A percentile compares a stretch with the other conserved stretches of the same genome.
Evolutionary conservation across 2,329 filamentous ascomycete species (phyloP).

Genomic region (Apiospora arundinis): DNA sequence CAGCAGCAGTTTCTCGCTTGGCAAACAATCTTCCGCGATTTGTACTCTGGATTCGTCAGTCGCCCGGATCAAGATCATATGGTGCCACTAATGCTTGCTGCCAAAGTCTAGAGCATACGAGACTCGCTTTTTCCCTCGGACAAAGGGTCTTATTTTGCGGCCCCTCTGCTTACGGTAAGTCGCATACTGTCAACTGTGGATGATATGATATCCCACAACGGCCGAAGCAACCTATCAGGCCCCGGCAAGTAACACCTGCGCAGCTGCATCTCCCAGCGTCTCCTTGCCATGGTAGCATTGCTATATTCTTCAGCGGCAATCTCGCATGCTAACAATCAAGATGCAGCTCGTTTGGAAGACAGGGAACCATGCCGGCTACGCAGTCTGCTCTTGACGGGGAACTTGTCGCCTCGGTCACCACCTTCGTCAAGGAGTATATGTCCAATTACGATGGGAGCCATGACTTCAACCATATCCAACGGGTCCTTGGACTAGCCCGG

Average conservation of each 20-base stretch:
- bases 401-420: conserved; percentile 62
- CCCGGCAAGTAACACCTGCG: not conserved
- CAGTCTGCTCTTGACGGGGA: conserved; percentile 31
- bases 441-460: conserved; percentile 82
- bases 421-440: conserved; percentile 76
- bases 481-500: conserved; percentile 77
- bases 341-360: not conserved
- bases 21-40: conserved; percentile 5
- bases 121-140: not conserved
- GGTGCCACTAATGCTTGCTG: conserved; percentile 1
- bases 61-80: not conserved
- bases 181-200: not conserved
- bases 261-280: conserved; percentile 2
- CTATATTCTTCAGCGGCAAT: conserved; percentile 21
- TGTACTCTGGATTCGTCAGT: not conserved
- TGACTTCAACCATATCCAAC: conserved; percentile 83
- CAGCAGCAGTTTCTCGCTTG: conserved; percentile 10
- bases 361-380: conserved; percentile 33
- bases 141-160: not conserved
- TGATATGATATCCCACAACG: not conserved
- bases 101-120: conserved; percentile 1
- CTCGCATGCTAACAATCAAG: conserved; percentile 20
- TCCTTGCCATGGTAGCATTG: conserved; percentile 1
- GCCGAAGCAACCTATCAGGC: conserved; percentile 12
- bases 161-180: not conserved